Percentiles rank a stretch among this genome's conserved stretches.
phyloP scores from a whole-genome alignment of 2,329 filamentous ascomycete species.

The Leptographium galeiforme region DNA sequence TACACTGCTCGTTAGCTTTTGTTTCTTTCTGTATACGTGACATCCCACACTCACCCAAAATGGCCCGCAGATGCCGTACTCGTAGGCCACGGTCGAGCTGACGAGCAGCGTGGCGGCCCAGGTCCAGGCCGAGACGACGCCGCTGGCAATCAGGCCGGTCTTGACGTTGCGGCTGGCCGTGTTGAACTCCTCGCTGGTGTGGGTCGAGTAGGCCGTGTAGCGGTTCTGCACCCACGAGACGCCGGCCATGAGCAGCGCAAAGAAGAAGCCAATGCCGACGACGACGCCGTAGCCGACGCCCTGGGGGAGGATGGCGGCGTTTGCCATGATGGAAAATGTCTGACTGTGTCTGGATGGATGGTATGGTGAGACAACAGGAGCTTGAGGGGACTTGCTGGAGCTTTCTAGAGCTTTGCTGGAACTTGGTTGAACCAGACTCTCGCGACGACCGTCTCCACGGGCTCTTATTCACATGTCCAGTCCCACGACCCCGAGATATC shows the following conservation, averaged over 20 bases:
- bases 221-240: slow-evolving; percentile 23
- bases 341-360: no score
- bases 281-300: slow-evolving; percentile 35
- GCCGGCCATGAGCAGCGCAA: slow-evolving; percentile 26
- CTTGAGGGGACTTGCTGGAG: no score
- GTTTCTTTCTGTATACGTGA: no score
- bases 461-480: no score
- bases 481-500: no score
- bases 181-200: slow-evolving; percentile 31
- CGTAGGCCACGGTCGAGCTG: slow-evolving; percentile 26
- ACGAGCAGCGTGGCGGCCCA: slow-evolving; percentile 31
- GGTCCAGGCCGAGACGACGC: slow-evolving; percentile 35
- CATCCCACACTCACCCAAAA: slow-evolving; percentile 20
- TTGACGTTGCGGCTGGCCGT: slow-evolving; percentile 29
- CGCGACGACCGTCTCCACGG: no score
- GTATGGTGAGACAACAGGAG: no score
- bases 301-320: slow-evolving; percentile 9
- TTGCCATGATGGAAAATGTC: no score
- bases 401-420: no score
- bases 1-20: no score
- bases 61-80: slow-evolving; percentile 25
- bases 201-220: slow-evolving; percentile 23
- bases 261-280: slow-evolving; percentile 32
- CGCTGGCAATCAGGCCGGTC: slow-evolving; percentile 30
- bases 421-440: no score